phyloP scores from a whole-genome alignment of 805 yeast species.

The Zygosaccharomyces rouxii region DNA sequence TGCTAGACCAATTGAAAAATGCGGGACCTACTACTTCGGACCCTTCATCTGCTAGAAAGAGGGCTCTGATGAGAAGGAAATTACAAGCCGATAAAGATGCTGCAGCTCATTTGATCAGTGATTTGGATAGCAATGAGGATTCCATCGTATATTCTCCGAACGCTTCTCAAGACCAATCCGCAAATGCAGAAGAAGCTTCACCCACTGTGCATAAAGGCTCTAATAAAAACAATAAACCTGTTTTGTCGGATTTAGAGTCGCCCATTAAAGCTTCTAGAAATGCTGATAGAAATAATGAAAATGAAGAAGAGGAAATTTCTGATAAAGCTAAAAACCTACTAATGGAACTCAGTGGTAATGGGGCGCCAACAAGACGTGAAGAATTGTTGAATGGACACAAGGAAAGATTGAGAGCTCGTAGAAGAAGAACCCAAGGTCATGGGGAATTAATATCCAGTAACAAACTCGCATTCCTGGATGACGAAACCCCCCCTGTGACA shows the following conservation, averaged over 20 bases:
- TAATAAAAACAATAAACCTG: neutral
- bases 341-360: conserved; percentile 51
- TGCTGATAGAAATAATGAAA: neutral
- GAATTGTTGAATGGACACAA: conserved; percentile 27
- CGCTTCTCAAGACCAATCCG: neutral
- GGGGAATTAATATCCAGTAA: conserved; percentile 11
- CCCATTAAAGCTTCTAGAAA: neutral
- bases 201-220: conserved; percentile 8
- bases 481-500: conserved; percentile 7
- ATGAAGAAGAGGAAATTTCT: conserved; percentile 29
- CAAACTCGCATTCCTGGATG: conserved; percentile 17
- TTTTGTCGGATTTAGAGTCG: neutral
- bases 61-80: conserved; percentile 70
- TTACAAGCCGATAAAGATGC: conserved; percentile 34
- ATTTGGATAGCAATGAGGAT: conserved; percentile 25
- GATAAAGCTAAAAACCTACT: conserved; percentile 59
- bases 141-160: conserved; percentile 32
- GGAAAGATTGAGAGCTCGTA: conserved; percentile 28
- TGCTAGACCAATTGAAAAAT: conserved; percentile 80
- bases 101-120: conserved; percentile 12
- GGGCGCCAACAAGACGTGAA: conserved; percentile 21
- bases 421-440: conserved; percentile 16
- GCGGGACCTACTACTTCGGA: conserved; percentile 78
- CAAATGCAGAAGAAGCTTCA: neutral
- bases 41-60: conserved; percentile 71